A percentile compares a stretch with the other conserved stretches of the same genome.
Conservation (phyloP, 2,329 filamentous ascomycete species). For the Cordyceps militaris region DNA sequence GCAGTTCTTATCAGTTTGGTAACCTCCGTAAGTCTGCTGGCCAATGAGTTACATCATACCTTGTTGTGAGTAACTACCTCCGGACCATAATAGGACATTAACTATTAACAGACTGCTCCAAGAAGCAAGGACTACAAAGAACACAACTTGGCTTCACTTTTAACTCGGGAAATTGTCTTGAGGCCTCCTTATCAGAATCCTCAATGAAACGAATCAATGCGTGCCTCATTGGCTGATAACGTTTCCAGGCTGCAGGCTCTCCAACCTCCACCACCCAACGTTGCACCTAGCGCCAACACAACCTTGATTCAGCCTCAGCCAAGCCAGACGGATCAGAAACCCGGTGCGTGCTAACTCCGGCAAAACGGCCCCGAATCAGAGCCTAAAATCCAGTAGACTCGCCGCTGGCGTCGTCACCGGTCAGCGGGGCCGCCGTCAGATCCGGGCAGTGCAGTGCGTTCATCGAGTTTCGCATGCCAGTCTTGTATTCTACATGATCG, state of each 20-base stretch:
- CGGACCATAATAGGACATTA: no score
- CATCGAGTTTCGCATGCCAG: not conserved
- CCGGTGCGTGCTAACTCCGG: constrained; percentile 1
- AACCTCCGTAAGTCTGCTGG: no score
- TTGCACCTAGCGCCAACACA: not conserved
- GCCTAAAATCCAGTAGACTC: not conserved
- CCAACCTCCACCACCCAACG: not conserved
- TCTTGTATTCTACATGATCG: not conserved
- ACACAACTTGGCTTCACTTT: no score
- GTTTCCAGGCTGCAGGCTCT: not conserved
- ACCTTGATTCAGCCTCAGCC: not conserved
- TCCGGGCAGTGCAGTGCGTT: not conserved
- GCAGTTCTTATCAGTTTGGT: no score
- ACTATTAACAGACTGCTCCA: no score
- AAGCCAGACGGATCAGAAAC: not conserved
- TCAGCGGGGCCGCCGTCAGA: constrained; percentile 2
- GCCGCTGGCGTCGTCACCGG: not conserved
- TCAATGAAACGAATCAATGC: not conserved
- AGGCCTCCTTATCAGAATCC: not conserved
- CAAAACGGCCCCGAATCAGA: not conserved
- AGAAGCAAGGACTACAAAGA: no score
- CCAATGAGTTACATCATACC: no score
- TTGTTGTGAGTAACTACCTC: no score
- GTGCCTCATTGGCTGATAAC: not conserved
- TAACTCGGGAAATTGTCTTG: not conserved